Conservation (phyloP, 108 stramenopile genomes). For the Skeletonema tropicum region DNA sequence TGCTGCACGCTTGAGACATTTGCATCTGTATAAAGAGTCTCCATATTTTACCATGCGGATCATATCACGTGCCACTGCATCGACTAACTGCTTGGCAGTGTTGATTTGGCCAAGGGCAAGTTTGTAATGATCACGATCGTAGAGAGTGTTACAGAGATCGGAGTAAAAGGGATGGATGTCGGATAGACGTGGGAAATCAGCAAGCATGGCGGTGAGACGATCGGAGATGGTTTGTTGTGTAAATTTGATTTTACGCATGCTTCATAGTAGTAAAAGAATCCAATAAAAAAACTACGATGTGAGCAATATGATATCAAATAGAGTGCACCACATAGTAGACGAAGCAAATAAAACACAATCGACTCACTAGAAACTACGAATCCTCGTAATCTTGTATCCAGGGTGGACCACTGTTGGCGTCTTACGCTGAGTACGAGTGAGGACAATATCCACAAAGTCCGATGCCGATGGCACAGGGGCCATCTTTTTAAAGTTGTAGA, state of each 20-base stretch:
- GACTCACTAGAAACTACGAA: constrained; percentile 96
- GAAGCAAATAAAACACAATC: not conserved
- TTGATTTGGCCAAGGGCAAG: constrained; percentile 98
- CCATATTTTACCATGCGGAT: constrained; percentile 98
- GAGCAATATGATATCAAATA: constrained; percentile 1
- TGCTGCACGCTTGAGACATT: constrained; percentile 98
- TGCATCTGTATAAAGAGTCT: constrained; percentile 98
- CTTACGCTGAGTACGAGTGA: constrained; percentile 94
- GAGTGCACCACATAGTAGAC: not conserved
- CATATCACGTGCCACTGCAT: constrained; percentile 94
- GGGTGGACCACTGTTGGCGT: constrained; percentile 99
- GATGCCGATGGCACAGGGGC: constrained; percentile 93
- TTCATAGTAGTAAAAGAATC: constrained; percentile 9
- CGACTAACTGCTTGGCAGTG: constrained; percentile 92
- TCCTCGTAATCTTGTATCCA: constrained; percentile 97
- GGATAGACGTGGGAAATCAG: constrained; percentile 97
- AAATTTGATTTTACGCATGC: constrained; percentile 99
- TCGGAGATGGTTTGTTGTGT: constrained; percentile 97
- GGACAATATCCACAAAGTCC: constrained; percentile 97
- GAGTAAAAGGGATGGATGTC: constrained; percentile 99
- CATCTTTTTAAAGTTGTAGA: constrained; percentile 99
- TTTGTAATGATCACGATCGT: constrained; percentile 99
- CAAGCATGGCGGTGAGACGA: constrained; percentile 87
- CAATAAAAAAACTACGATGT: not conserved
- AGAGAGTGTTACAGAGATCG: constrained; percentile 99